Base-by-base conservation (phyloP, 768 basidiomycete genomes). In the Lentinula aciculospora region DNA sequence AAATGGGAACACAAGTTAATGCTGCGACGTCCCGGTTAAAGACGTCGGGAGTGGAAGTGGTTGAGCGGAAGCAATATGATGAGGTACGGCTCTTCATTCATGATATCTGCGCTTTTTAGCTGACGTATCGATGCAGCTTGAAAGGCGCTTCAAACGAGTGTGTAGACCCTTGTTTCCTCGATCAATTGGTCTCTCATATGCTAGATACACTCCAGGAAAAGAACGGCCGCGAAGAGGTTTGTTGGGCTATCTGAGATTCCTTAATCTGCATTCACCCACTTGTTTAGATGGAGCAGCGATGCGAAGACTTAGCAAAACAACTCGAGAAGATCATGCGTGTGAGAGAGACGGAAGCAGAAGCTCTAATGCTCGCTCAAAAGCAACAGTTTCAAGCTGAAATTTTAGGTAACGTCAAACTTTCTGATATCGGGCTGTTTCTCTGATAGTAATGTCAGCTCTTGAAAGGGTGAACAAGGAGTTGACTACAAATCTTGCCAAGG, bases 331-430 rank as follows among this genome's bases (percentile, higher is more conserved):
- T 82, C 6, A 76, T 81, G 53, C 73, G 76, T 32, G 70, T 84
- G 39, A 80, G 87, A 45, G 68, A 75, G 39, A 88, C 88, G 4
- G 90, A 91, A 59, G 72, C 87, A 28, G 89, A 92, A 63, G 71
- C 77, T 57, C 65, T 78, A 13, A 65, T 84, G 49, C 72, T 76
- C 57, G 74, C 81, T 13, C 72, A 81, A 54, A 74, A 75, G 37
- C 65, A 72, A 17, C 80, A 82, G 54, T 81, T 81, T 58, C 77
- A 87, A 51, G 76, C 75, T 0, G 74, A 75, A 27, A 67, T 81
- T 21, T 74, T 77, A 66, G 79, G 90, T 88, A 65, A 55, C 74
- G 55, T 49, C 37, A 47, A 23, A 9, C 32, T 45, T 9, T 40
- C 17, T 48, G 53, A 21, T 53, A 32, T 5, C 51, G 48, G 47